phyloP scores from a whole-genome alignment of 2,329 filamentous ascomycete species.

The Septoria linicola region DNA sequence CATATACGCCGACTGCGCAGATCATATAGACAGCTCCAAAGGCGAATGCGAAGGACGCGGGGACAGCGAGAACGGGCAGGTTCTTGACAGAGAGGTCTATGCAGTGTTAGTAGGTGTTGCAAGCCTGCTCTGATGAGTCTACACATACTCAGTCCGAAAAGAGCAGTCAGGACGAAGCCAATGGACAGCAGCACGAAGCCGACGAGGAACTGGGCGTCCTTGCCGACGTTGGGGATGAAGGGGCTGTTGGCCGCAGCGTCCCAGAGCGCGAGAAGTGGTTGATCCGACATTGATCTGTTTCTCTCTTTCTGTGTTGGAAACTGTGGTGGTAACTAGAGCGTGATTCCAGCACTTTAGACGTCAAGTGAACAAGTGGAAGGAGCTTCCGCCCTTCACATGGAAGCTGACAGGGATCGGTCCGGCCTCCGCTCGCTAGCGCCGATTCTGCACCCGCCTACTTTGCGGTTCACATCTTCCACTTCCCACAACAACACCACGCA shows the following conservation, averaged over 20 bases:
- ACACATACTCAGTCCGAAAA: slow-evolving; percentile 81
- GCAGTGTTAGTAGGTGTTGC: slow-evolving; percentile 24
- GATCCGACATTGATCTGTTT: slow-evolving; percentile 63
- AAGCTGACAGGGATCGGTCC: slow-evolving; percentile 5
- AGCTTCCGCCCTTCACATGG: slow-evolving; percentile 8
- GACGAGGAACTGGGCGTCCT: slow-evolving; percentile 79
- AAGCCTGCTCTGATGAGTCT: slow-evolving; percentile 15
- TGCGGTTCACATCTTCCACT: not conserved
- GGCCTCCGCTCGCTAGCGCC: slow-evolving; percentile 1
- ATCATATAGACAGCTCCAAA: slow-evolving; percentile 98
- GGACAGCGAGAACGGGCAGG: slow-evolving; percentile 74
- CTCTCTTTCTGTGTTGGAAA: too few relatives aligned
- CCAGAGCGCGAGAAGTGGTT: slow-evolving; percentile 81
- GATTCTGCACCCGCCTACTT: not conserved
- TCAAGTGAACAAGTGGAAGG: slow-evolving; percentile 10
- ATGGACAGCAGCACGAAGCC: slow-evolving; percentile 72
- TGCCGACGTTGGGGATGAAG: slow-evolving; percentile 76
- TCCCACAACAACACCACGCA: not conserved
- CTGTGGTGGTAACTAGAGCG: too few relatives aligned
- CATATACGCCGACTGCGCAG: slow-evolving; percentile 97
- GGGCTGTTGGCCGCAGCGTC: slow-evolving; percentile 85
- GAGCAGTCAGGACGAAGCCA: slow-evolving; percentile 67
- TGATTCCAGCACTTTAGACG: too few relatives aligned
- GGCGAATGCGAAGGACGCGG: slow-evolving; percentile 84
- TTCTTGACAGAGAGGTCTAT: slow-evolving; percentile 78